Conservation (phyloP, 2,329 filamentous ascomycete genomes). For the Venturia carpophila region DNA sequence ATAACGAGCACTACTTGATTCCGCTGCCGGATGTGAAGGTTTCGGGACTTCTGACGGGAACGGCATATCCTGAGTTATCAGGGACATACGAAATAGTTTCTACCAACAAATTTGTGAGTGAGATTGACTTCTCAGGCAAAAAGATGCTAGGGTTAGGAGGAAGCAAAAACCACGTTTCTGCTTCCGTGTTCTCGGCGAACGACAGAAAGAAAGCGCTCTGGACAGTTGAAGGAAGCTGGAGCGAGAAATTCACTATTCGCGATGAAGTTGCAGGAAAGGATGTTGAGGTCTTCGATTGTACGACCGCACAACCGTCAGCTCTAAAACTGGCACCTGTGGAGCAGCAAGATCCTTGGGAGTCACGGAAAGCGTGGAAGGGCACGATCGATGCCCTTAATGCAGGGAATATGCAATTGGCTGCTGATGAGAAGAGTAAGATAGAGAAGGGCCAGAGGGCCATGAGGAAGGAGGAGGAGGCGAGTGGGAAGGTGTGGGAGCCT, state of each 20-base stretch:
- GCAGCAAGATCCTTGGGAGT: slow-evolving; percentile 40
- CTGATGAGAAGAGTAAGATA: slow-evolving; percentile 28
- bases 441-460: slow-evolving; percentile 36
- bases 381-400: slow-evolving; percentile 33
- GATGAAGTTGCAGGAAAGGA: slow-evolving; percentile 29
- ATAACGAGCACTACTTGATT: slow-evolving; percentile 38
- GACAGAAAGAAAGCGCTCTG: slow-evolving; percentile 30
- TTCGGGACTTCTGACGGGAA: slow-evolving; percentile 37
- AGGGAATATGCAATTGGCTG: slow-evolving; percentile 36
- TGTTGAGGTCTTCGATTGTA: slow-evolving; percentile 33
- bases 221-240: slow-evolving; percentile 37
- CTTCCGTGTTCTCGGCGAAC: slow-evolving; percentile 31
- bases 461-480: slow-evolving; percentile 32
- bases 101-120: slow-evolving; percentile 35
- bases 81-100: slow-evolving; percentile 36
- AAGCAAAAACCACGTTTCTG: slow-evolving; percentile 37
- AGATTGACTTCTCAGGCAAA: slow-evolving; percentile 39
- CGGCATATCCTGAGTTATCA: slow-evolving; percentile 38
- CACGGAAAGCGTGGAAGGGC: slow-evolving; percentile 36
- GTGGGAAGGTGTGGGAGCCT: slow-evolving; percentile 32
- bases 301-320: slow-evolving; percentile 22
- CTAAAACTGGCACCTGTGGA: slow-evolving; percentile 27
- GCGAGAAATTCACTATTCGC: slow-evolving; percentile 32
- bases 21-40: slow-evolving; percentile 40
- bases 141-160: slow-evolving; percentile 30